These are phyloP conservation scores for Eucalyptus sp. DNA, from an alignment of 345 rosid genomes.

Conservation along the genomic window DNA sequence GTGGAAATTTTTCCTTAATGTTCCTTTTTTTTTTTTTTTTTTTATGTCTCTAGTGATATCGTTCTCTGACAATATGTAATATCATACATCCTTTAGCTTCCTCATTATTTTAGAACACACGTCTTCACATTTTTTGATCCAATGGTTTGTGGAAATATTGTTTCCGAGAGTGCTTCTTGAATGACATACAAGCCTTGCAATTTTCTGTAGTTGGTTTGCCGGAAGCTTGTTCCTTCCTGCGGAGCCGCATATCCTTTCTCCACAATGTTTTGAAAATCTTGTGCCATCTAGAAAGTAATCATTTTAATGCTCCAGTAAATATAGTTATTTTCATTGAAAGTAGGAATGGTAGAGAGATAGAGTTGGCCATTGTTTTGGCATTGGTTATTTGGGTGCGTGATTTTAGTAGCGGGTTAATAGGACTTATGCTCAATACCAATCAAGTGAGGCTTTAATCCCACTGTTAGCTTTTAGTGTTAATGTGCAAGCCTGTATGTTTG, in stretches of 20 bases:
- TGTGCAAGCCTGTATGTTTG: background rate
- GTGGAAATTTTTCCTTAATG: background rate
- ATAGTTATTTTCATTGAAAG: too few relatives aligned
- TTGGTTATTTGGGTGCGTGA: background rate
- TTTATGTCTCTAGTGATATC: too few relatives aligned
- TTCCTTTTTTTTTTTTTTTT: too few relatives aligned
- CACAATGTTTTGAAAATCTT: background rate
- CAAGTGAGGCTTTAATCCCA: background rate
- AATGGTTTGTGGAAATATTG: background rate
- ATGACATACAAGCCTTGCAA: conserved; percentile 24
- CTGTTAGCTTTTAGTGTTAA: background rate
- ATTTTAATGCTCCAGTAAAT: too few relatives aligned
- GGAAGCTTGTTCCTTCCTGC: background rate
- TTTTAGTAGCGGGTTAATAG: background rate
- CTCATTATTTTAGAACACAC: background rate
- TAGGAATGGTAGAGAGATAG: too few relatives aligned
- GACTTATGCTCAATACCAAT: background rate
- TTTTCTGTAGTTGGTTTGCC: background rate
- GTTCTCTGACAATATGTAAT: background rate
- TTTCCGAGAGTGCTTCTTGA: background rate
- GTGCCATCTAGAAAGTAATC: too few relatives aligned
- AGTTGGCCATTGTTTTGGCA: background rate
- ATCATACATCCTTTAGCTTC: background rate
- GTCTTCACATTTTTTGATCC: background rate
- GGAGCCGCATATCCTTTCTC: background rate